These are phyloP conservation scores for Tetracladium setigerum DNA, from an alignment of 495 filamentous ascomycete species.

Conservation along the genomic window DNA sequence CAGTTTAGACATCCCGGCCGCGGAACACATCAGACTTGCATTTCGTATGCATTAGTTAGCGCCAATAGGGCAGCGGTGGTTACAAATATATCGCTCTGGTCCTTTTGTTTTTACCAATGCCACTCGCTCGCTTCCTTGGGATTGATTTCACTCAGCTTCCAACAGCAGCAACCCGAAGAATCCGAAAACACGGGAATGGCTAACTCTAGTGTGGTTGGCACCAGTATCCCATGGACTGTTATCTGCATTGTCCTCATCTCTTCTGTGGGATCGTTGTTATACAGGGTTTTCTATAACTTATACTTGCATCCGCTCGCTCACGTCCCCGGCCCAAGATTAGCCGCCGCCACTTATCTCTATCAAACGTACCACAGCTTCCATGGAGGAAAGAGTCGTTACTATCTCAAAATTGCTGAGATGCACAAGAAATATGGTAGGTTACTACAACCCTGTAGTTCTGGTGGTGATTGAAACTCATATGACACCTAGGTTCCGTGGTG, in stretches of 20 bases:
- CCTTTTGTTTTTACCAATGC: no score
- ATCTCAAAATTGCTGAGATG: slow-evolving; percentile 32
- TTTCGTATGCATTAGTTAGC: no score
- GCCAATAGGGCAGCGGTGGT: no score
- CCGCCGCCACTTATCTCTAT: slow-evolving; percentile 40
- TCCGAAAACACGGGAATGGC: no score
- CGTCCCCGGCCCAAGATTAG: slow-evolving; percentile 44
- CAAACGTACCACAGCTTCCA: slow-evolving; percentile 40
- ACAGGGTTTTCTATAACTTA: slow-evolving; percentile 32
- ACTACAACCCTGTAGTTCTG: neutral
- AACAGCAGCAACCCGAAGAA: no score
- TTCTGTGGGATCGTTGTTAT: slow-evolving; percentile 14
- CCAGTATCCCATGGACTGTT: slow-evolving; percentile 22
- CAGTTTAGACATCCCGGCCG: no score
- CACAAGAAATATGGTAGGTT: slow-evolving; percentile 38
- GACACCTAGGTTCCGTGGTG: slow-evolving; percentile 33
- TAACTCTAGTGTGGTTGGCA: no score
- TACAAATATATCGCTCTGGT: no score
- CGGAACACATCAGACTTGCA: no score
- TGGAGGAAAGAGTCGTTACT: slow-evolving; percentile 26
- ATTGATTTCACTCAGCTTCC: no score
- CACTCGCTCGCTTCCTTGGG: no score
- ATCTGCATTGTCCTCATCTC: slow-evolving; percentile 16
- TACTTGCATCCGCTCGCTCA: slow-evolving; percentile 40
- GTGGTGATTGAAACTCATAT: no score